Evolutionary conservation across 768 basidiomycete genomes (phyloP).

Genomic region (Suillus subalutaceus): DNA sequence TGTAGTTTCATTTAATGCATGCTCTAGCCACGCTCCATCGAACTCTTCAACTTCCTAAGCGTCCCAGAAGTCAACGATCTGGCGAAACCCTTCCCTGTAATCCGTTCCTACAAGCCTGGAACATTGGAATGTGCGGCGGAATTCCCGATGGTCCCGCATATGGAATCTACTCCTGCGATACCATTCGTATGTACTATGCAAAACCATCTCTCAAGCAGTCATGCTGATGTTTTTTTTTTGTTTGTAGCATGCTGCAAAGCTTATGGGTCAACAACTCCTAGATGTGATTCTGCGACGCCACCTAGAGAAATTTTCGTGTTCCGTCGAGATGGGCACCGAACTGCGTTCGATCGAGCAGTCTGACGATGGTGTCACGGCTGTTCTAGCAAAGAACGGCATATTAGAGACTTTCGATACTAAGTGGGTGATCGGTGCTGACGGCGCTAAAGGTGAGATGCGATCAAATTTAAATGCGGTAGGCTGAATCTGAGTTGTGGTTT

Average conservation of each 20-base stretch:
- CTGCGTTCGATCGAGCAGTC: constrained; percentile 18
- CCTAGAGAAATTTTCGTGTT: constrained; percentile 25
- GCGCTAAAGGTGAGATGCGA: constrained; percentile 13
- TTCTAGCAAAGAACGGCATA: too few relatives aligned
- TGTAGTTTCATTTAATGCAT: not conserved
- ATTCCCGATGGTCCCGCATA: constrained; percentile 20
- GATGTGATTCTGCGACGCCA: constrained; percentile 32
- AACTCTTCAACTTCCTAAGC: constrained; percentile 42
- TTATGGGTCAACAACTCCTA: constrained; percentile 24
- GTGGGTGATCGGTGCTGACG: too few relatives aligned
- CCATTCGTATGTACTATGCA: constrained; percentile 26
- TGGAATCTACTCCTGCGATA: constrained; percentile 23
- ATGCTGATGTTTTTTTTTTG: not conserved
- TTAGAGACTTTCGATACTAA: too few relatives aligned
- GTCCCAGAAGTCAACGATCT: constrained; percentile 37
- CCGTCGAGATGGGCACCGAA: constrained; percentile 41
- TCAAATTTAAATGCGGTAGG: too few relatives aligned
- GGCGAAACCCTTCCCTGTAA: constrained; percentile 29
- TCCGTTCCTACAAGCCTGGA: constrained; percentile 35
- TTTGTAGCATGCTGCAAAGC: constrained; percentile 18
- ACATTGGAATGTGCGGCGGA: not conserved
- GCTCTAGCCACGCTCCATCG: constrained; percentile 44
- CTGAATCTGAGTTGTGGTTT: not conserved
- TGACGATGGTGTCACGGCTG: too few relatives aligned
- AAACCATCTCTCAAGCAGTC: not conserved